Base-by-base conservation (phyloP, 495 filamentous ascomycete species). In the Tuber magnatum region DNA sequence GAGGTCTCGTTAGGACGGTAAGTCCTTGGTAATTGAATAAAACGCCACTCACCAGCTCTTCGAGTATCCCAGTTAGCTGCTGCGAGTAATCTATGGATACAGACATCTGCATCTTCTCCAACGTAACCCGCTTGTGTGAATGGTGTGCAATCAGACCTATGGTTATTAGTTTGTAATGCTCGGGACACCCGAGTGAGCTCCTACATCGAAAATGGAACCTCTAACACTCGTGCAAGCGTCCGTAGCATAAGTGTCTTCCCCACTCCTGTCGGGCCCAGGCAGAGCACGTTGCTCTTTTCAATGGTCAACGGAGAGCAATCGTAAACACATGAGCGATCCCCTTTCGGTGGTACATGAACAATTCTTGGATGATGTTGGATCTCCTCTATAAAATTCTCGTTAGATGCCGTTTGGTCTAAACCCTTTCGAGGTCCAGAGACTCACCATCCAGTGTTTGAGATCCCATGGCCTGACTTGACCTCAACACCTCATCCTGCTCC, bases 41-140 rank as follows among this genome's bases (percentile, higher is more conserved):
- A 69, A 56, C 14, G 8, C 44, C 72, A 77, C 69, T 9, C 70
- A 77, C 79, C 79, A 72, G 79, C 81, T 39, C 91, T 90, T 72
- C 90, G 89, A 32, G 95, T 89, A 79, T 97, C 92, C 85, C 97
- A 97, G 83, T 96, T 92, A 32, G 94, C 91, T 71, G 96, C 94
- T 75, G 93, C 91, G 14, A 99, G 86, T 43, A 99, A 87, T 40
- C 94, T 89, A 79, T 97, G 92, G 32, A 99, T 92, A 80, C 94
- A 97, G 0, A 92, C 89, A 80, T 99, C 95, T 68, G 92, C 94
- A 81, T 99, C 95, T 82, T 97, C 94, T 74, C 95, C 95, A 74
- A 99, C 97, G 81, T 99, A 99, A 22, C 95, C 95, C 9, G 95
- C 94, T 86, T 97, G 94, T 3, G 95, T 99, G 77, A 99, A 94